Percentiles rank a stretch among this genome's conserved stretches.
phyloP scores from a whole-genome alignment of 225 moss, liverwort and hornwort species.

The Straminergon stramineum region DNA sequence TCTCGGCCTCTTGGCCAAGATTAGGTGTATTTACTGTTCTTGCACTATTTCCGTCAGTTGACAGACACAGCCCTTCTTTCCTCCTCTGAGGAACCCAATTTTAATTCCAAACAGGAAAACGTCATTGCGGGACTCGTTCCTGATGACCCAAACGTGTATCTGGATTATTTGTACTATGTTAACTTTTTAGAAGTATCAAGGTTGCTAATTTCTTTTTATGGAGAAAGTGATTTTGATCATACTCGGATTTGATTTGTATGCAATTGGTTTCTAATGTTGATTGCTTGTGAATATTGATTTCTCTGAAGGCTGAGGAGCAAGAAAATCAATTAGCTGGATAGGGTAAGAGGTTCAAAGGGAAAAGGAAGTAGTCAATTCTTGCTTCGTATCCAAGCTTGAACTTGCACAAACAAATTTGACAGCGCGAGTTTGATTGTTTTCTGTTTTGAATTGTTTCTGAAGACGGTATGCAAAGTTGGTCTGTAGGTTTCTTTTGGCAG shows the following conservation, averaged over 20 bases:
- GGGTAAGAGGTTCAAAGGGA: neutral
- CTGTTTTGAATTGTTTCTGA: neutral
- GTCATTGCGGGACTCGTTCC: accelerated
- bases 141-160: accelerated
- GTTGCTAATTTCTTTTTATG: accelerated
- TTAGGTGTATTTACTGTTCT: conserved; percentile 73
- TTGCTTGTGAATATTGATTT: neutral
- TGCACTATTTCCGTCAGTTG: neutral
- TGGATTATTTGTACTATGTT: accelerated
- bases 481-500: neutral
- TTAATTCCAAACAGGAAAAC: neutral
- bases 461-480: neutral
- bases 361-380: neutral
- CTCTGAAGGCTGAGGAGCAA: neutral
- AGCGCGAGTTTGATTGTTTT: neutral
- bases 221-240: neutral
- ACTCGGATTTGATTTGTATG: neutral
- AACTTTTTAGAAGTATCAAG: neutral
- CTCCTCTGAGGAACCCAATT: neutral
- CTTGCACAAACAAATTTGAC: neutral
- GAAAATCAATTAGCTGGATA: neutral
- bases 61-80: neutral
- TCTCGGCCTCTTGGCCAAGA: conserved; percentile 76
- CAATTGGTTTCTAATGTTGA: too few species aligned
- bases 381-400: neutral